phyloP scores from a whole-genome alignment of 2,329 filamentous ascomycete genomes.

The Blumeriella jaapii region DNA sequence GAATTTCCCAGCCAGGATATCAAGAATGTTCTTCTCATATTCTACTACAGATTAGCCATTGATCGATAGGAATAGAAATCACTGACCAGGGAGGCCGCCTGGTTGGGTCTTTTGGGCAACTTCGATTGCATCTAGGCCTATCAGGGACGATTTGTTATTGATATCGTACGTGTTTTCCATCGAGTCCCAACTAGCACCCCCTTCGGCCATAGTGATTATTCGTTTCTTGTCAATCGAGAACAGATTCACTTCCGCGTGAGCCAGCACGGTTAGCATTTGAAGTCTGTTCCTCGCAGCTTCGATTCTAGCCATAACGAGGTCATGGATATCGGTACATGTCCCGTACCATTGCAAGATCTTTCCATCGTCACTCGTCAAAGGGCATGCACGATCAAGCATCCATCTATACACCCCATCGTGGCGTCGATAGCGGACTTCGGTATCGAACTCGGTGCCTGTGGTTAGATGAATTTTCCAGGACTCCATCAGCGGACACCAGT shows the following conservation, averaged over 20 bases:
- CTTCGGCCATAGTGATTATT: slow-evolving; percentile 17
- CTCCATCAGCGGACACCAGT: slow-evolving; percentile 8
- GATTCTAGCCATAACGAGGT: slow-evolving; percentile 17
- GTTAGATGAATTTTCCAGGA: slow-evolving; percentile 8
- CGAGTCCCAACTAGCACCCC: slow-evolving; percentile 12
- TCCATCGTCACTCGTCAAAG: slow-evolving; percentile 8
- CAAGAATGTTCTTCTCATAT: slow-evolving; percentile 13
- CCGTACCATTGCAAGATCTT: slow-evolving; percentile 20
- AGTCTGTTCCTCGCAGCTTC: slow-evolving; percentile 17
- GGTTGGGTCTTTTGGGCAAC: slow-evolving; percentile 6
- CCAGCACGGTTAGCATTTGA: slow-evolving; percentile 18
- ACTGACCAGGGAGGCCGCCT: slow-evolving; percentile 11
- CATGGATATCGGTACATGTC: slow-evolving; percentile 20
- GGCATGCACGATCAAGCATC: slow-evolving; percentile 18
- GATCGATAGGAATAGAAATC: background rate
- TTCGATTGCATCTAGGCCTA: slow-evolving; percentile 13
- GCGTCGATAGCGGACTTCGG: slow-evolving; percentile 18
- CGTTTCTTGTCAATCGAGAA: slow-evolving; percentile 15
- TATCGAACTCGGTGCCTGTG: slow-evolving; percentile 7
- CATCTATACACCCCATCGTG: slow-evolving; percentile 19
- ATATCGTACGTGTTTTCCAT: slow-evolving; percentile 1
- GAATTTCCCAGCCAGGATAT: slow-evolving; percentile 15
- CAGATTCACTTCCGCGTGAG: slow-evolving; percentile 19
- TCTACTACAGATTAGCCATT: slow-evolving; percentile 6
- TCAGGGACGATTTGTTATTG: slow-evolving; percentile 6